These are phyloP conservation scores for Dentipellis sp. DNA, from an alignment of 768 basidiomycete genomes.

Conservation along the genomic window DNA sequence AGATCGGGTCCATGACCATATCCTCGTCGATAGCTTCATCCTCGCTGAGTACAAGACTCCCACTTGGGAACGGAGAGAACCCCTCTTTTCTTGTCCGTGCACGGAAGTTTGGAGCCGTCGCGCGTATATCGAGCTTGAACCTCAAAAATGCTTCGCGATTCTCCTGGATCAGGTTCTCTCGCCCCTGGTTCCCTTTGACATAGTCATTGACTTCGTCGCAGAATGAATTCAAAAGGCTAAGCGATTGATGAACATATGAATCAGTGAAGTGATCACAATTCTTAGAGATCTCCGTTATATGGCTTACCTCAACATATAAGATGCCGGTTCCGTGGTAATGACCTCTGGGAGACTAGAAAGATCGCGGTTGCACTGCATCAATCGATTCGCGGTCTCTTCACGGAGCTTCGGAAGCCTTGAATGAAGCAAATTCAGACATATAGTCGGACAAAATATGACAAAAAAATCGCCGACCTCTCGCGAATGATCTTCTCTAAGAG, in stretches of 20 bases:
- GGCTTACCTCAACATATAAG: background rate
- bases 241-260: background rate
- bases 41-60: too few species aligned
- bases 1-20: background rate
- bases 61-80: too few species aligned
- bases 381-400: background rate
- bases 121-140: slow-evolving; percentile 24
- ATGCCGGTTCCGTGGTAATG: background rate
- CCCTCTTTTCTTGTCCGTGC: slow-evolving; percentile 11
- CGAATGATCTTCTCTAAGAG: slow-evolving; percentile 29
- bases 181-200: slow-evolving; percentile 21
- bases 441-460: too few species aligned
- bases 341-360: background rate
- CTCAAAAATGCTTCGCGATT: slow-evolving; percentile 19
- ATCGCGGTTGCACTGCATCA: background rate
- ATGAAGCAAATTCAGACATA: background rate
- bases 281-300: too few species aligned
- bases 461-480: slow-evolving; percentile 19
- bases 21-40: too few species aligned
- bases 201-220: slow-evolving; percentile 1
- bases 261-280: too few species aligned
- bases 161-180: slow-evolving; percentile 22
- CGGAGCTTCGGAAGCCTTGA: background rate
- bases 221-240: slow-evolving; percentile 14
- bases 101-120: slow-evolving; percentile 28